Evolutionary conservation across 2,329 filamentous ascomycete species (phyloP), one percentile per base, ranked within the genome.

Genomic region (Pestalotiopsis sp.): DNA sequence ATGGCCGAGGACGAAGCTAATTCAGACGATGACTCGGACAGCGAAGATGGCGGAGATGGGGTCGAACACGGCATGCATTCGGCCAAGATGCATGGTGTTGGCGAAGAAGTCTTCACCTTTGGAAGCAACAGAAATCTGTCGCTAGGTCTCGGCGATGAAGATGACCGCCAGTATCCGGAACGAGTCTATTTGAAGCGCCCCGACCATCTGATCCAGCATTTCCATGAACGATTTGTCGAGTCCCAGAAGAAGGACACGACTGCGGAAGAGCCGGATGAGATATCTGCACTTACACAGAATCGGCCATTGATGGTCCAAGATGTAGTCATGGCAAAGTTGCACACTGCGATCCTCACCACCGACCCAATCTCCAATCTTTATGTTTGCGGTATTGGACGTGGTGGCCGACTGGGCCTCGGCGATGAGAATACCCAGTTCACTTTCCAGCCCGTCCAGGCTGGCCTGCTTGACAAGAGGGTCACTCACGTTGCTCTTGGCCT

Each of bases 111-210:
- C 0, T 98, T 94, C 75, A 92, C 94, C 1, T 98, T 98, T 80
- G 96, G 96, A 64, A 98, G 95, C 80, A 99, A 98, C 81, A 97
- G 96, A 76, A 99, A 99, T 74, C 82, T 97, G 11, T 96, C 93
- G 0, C 87, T 99, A 25, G 96, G 96, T 1, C 91, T 98, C 69
- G 95, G 95, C n/a, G 95, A 99, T 76, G 92, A 97, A 75, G 94
- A 98, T 78, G 95, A 99, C 77, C 90, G 96, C 3, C 95, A 98
- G 72, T 97, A 92, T 75, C 96, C 96, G 0, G 96, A 98, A 78
- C 92, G 94, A 11, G 90, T 98, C 12, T 83, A 86, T 39, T 80
- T 98, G 41, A 88, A 90, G 67, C 90, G 95, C 17, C 94, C 96
- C 0, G 90, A 93, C 27, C 90, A 93, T 76, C 84, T 98, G 1